Evolutionary conservation across 2,329 filamentous ascomycete genomes (phyloP).

Genomic region (Trichoderma citrinoviride): DNA sequence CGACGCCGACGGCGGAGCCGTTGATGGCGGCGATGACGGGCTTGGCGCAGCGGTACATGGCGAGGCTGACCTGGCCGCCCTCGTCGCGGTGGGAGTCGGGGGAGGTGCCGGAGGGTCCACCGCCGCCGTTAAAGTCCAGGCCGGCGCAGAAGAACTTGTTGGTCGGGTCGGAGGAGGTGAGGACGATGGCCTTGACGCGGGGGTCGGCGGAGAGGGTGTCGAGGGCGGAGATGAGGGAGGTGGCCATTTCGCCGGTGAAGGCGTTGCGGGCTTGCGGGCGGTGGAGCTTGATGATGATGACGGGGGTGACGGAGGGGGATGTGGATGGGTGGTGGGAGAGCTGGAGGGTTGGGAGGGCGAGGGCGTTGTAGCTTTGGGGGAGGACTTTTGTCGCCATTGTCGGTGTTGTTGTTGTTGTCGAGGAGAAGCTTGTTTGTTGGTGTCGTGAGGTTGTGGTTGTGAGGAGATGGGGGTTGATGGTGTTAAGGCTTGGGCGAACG

Average conservation of each 20-base stretch:
- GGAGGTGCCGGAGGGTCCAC: background rate
- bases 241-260: conserved; percentile 63
- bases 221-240: conserved; percentile 57
- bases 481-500: background rate
- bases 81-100: conserved; percentile 44
- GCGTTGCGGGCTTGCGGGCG: conserved; percentile 66
- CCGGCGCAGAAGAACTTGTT: conserved; percentile 58
- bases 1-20: conserved; percentile 58
- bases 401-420: background rate
- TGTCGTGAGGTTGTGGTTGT: background rate
- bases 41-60: conserved; percentile 56
- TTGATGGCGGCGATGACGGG: conserved; percentile 59
- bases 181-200: conserved; percentile 53
- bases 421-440: background rate
- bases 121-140: conserved; percentile 50
- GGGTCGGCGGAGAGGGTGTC: conserved; percentile 50
- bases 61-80: conserved; percentile 53
- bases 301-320: conserved; percentile 55
- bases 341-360: conserved; percentile 44
- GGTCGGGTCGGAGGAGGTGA: conserved; percentile 50
- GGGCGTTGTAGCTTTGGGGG: conserved; percentile 41
- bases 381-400: conserved; percentile 28
- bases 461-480: too few relatives aligned
- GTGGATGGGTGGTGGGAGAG: conserved; percentile 49
- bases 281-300: conserved; percentile 63